Conservation (phyloP, 768 basidiomycete species). For the Panus rudis region DNA sequence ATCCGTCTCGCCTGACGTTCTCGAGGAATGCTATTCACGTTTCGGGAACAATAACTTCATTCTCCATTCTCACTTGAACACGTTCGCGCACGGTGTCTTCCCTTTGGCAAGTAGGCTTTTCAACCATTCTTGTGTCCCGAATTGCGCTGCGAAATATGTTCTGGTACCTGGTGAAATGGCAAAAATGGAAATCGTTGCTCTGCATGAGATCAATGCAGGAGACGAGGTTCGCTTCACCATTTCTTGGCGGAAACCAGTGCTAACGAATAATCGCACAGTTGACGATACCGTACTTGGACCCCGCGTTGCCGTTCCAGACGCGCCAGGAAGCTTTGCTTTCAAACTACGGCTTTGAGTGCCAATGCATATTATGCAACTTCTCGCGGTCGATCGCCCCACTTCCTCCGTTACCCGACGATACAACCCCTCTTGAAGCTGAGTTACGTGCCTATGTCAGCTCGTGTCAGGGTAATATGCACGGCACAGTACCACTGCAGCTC, state of each 20-base stretch:
- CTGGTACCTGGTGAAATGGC: conserved; percentile 33
- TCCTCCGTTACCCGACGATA: conserved; percentile 27
- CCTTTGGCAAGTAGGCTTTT: conserved; percentile 73
- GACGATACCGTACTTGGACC: conserved; percentile 71
- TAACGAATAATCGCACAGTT: conserved; percentile 20
- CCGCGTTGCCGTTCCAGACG: conserved; percentile 53
- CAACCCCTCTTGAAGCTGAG: conserved; percentile 10
- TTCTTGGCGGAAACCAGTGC: neutral
- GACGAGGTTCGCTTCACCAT: conserved; percentile 51
- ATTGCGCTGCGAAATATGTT: conserved; percentile 57
- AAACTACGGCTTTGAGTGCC: conserved; percentile 65
- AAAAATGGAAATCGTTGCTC: conserved; percentile 57
- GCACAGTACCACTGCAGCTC: conserved; percentile 1
- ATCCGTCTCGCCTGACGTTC: conserved; percentile 1
- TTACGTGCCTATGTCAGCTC: conserved; percentile 36
- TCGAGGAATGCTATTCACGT: conserved; percentile 40
- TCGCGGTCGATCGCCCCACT: conserved; percentile 32
- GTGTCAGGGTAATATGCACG: too few species aligned
- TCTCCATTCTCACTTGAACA: conserved; percentile 63
- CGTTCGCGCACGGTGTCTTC: conserved; percentile 69
- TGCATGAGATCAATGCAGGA: conserved; percentile 45
- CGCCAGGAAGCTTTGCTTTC: conserved; percentile 50
- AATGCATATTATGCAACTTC: conserved; percentile 49
- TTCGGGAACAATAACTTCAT: conserved; percentile 82
- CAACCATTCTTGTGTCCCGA: conserved; percentile 78